phyloP scores from a whole-genome alignment of 1,284 basidiomycete species.

The Rhodofomes roseus region DNA sequence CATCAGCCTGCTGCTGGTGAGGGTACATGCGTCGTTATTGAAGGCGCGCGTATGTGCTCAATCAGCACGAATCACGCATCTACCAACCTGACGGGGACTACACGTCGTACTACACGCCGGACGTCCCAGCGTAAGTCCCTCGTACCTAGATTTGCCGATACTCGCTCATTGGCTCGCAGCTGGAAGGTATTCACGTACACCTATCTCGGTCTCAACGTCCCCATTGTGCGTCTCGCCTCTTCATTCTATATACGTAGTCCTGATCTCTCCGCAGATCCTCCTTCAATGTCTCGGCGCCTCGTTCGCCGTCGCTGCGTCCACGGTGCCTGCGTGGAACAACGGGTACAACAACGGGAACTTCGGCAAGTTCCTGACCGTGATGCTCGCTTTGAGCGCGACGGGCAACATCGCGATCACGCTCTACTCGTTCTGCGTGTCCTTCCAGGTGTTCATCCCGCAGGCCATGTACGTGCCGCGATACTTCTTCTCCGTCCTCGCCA shows the following conservation, averaged over 20 bases:
- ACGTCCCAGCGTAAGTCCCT: slow-evolving; percentile 47
- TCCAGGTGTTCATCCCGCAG: slow-evolving; percentile 77
- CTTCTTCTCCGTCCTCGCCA: slow-evolving; percentile 79
- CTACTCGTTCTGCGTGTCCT: slow-evolving; percentile 81
- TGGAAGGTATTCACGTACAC: slow-evolving; percentile 71
- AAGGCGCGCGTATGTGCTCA: too few relatives aligned
- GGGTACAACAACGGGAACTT: slow-evolving; percentile 66
- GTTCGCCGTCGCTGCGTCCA: slow-evolving; percentile 49
- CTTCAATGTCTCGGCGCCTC: slow-evolving; percentile 81
- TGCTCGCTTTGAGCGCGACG: slow-evolving; percentile 75
- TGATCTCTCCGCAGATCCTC: slow-evolving; percentile 33
- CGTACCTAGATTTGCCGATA: too few relatives aligned
- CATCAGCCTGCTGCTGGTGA: too few relatives aligned
- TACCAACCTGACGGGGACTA: too few relatives aligned
- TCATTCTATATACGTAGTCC: background rate
- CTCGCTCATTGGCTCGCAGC: slow-evolving; percentile 28
- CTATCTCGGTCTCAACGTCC: slow-evolving; percentile 71
- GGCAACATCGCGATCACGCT: slow-evolving; percentile 85
- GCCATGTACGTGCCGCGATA: slow-evolving; percentile 75
- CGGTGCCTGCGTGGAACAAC: slow-evolving; percentile 65
- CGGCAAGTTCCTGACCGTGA: slow-evolving; percentile 85
- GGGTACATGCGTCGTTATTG: too few relatives aligned
- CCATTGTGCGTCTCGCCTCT: slow-evolving; percentile 45
- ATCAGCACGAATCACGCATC: too few relatives aligned
- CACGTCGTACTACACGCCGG: slow-evolving; percentile 60